Evolutionary conservation across 2,329 filamentous ascomycete species (phyloP), one percentile per base, ranked within the genome.

Genomic region (Fusarium sp.): DNA sequence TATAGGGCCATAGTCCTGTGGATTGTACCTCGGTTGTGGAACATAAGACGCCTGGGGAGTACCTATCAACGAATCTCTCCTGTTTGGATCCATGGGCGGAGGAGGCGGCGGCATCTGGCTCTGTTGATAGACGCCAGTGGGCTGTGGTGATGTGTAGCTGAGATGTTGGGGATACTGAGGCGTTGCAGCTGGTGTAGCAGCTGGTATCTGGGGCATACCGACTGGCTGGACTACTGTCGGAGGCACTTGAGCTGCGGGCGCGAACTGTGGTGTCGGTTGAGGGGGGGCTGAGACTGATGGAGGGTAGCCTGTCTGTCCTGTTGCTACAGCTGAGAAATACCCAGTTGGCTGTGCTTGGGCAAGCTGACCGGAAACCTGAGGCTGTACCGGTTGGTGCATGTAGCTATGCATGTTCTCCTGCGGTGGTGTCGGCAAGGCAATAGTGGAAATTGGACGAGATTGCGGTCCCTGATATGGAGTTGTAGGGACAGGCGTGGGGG

Each of bases 1-100:
- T n/a, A 46, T 29, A 2, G 58, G 38, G 1, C 43, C 38, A 4
- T 53, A 64, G 8, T 66, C 37, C n/a, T 67, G 65, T 9, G 65
- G 56, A 3, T 66, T 51, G 9, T 63, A 58, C 0, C 49, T 25
- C 1, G 41, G 46, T 4, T 63, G 63, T 4, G 51, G 41, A 4
- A 38, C 17, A 2, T 17, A 48, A 2, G 46, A 0, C 8, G 50
- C 36, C 6, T 63, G 63, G 1, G 43, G 15, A 2, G 9, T 43
- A 9, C 11, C 42, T 5, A 53, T 6, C 3, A 42, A 13, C 0
- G 65, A 67, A 4, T 52, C 31, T n/a, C 56, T 42, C 39, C 52
- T 61, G 6, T 25, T 32, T 1, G 41, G 8, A 0, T 65, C 37
- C 6, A 19, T 17, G 0, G 45, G 21, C 1, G 39, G 44, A 3